Evolutionary conservation across 2,329 filamentous ascomycete species (phyloP).

Genomic region (Fusarium sp.): DNA sequence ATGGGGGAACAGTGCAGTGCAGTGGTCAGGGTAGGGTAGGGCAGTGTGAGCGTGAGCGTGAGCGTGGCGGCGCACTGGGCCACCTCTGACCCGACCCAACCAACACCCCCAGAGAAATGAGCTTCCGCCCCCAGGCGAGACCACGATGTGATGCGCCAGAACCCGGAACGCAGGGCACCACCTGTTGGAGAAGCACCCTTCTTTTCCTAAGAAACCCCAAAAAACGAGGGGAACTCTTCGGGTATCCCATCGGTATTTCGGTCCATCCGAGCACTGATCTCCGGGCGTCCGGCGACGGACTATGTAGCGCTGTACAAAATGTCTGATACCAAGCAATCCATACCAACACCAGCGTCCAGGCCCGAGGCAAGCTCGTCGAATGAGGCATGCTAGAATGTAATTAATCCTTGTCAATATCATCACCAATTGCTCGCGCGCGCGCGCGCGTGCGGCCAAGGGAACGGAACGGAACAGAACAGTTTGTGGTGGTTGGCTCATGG

Average conservation of each 20-base stretch:
- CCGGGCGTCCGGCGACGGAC: slow-evolving; percentile 26
- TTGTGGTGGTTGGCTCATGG: slow-evolving; percentile 40
- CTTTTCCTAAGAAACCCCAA: background rate
- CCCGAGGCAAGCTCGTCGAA: slow-evolving; percentile 1
- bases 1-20: background rate
- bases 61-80: slow-evolving; percentile 6
- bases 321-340: background rate
- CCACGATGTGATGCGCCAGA: slow-evolving; percentile 6
- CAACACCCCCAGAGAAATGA: slow-evolving; percentile 7
- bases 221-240: slow-evolving; percentile 5
- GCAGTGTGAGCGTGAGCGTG: background rate
- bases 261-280: slow-evolving; percentile 14
- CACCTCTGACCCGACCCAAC: background rate
- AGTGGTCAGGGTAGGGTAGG: background rate
- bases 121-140: slow-evolving; percentile 13
- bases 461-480: background rate
- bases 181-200: slow-evolving; percentile 17
- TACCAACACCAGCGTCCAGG: background rate
- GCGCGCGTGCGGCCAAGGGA: background rate
- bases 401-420: slow-evolving; percentile 19
- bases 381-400: background rate
- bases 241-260: slow-evolving; percentile 12
- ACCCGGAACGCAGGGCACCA: background rate
- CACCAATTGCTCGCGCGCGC: slow-evolving; percentile 20
- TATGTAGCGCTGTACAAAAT: background rate